Base-by-base conservation (phyloP, 139 green algal species). In the Limnomonas spitsbergensis region DNA sequence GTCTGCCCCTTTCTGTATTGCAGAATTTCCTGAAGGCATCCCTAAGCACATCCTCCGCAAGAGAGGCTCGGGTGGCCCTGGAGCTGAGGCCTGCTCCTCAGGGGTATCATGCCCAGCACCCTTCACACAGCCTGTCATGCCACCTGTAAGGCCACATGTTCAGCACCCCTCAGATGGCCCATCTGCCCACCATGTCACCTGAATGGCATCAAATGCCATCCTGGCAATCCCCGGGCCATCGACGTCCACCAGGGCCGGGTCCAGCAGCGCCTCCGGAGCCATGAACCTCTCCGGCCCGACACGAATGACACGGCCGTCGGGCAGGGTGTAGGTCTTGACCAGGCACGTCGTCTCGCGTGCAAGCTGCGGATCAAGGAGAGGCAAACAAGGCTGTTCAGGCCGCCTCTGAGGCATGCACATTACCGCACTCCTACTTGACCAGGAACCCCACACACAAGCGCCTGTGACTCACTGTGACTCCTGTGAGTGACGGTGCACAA, bases 231-330 rank as follows among this genome's bases (percentile, higher is more conserved):
- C 92, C 0, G 84, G 82, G 4, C 77, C 80, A 75, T 96, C 92
- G 1, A 90, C 67, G 70, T 92, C 91, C 9, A 94, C 66, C 40
- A 95, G 80, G 26, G 79, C 61, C 52, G 91, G 90, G 66, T 84
- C 76, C 77, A 94, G 90, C 76, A 95, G 75, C 35, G 66, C 82
- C 76, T 95, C 91, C 1, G 90, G 84, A 2, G 91, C 92, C 75
- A 86, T 87, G 82, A 95, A 95, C 27, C 92, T 86, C 88, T 97
- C 92, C 0, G 85, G 39, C 1, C 90, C 92, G 26, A 97, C 34
- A 26, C 81, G 53, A 2, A 78, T 14, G 47, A 40, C 52, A 27
- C 53, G 24, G 37, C 92, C 92, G 68, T 97, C 92, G 6, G 92
- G 92, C 70, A 97, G 83, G 14, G 85, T 93, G 84, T 94, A 97